These are phyloP conservation scores for Eimeria brunetti DNA, from an alignment of 169 alveolate genomes.

Conservation along the genomic window DNA sequence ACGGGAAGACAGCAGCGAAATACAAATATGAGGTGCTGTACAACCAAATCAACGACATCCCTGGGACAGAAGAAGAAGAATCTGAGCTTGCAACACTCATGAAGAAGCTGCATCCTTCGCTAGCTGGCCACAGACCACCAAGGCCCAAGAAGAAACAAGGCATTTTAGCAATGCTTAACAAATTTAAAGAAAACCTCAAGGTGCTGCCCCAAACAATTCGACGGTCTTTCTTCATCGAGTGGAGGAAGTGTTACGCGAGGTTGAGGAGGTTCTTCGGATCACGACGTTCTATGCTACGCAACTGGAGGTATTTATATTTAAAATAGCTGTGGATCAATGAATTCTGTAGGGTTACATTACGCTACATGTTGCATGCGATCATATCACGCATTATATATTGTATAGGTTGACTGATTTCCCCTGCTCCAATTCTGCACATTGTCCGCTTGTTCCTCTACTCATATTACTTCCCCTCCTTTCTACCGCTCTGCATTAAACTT, in stretches of 20 bases:
- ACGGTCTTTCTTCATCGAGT: not conserved
- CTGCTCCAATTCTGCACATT: not conserved
- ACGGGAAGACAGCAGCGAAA: slow-evolving; percentile 35
- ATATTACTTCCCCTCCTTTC: too few relatives aligned
- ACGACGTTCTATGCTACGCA: not conserved
- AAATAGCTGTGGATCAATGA: too few relatives aligned
- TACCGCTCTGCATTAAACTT: too few relatives aligned
- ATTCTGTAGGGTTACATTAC: too few relatives aligned
- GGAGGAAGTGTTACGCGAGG: slow-evolving; percentile 17
- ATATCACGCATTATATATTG: too few relatives aligned
- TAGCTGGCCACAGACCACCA: slow-evolving; percentile 55
- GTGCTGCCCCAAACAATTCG: not conserved
- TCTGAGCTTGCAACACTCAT: slow-evolving; percentile 33
- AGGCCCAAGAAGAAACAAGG: slow-evolving; percentile 43
- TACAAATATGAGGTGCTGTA: slow-evolving; percentile 65
- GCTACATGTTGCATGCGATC: too few relatives aligned
- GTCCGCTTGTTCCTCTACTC: not conserved
- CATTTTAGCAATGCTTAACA: not conserved
- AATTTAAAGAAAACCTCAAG: not conserved
- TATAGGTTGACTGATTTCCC: too few relatives aligned
- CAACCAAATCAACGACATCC: slow-evolving; percentile 56
- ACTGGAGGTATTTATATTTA: slow-evolving; percentile 5
- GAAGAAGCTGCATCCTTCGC: slow-evolving; percentile 54
- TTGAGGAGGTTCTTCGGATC: slow-evolving; percentile 44
- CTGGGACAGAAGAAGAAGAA: slow-evolving; percentile 13